Conservation (phyloP, 202 grass and related monocot genomes). For the Zizania palustris region DNA sequence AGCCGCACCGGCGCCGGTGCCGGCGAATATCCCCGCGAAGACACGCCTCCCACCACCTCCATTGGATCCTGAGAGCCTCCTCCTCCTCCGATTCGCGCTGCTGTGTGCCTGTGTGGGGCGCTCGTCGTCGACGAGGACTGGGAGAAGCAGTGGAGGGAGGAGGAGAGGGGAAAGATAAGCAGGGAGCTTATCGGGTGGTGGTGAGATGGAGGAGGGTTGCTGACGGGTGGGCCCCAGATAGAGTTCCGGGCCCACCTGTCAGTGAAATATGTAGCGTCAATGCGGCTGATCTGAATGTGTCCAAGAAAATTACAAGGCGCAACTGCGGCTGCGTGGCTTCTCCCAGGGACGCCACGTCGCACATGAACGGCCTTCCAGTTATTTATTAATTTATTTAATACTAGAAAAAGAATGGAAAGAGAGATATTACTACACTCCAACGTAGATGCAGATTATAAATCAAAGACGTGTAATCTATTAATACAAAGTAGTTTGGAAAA, state of each 20-base stretch:
- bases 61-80: slow-evolving; percentile 28
- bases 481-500: too few relatives aligned
- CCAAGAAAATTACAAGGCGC: background rate
- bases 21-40: slow-evolving; percentile 42
- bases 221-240: background rate
- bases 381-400: background rate
- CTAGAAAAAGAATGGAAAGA: too few relatives aligned
- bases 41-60: slow-evolving; percentile 57
- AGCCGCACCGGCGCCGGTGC: slow-evolving; percentile 9
- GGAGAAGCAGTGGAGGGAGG: slow-evolving; percentile 28
- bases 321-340: background rate
- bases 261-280: background rate
- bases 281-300: background rate
- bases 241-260: background rate
- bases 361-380: background rate
- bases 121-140: background rate
- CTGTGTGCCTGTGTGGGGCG: slow-evolving; percentile 5
- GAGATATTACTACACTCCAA: too few relatives aligned
- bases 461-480: too few relatives aligned
- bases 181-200: slow-evolving; percentile 24
- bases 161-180: slow-evolving; percentile 34
- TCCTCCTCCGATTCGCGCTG: background rate
- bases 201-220: background rate
- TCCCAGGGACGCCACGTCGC: background rate
- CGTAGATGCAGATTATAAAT: too few relatives aligned